Evolutionary conservation across 345 rosid genomes (phyloP), one percentile per base, ranked within the genome.

Genomic region (Clausena lansium): DNA sequence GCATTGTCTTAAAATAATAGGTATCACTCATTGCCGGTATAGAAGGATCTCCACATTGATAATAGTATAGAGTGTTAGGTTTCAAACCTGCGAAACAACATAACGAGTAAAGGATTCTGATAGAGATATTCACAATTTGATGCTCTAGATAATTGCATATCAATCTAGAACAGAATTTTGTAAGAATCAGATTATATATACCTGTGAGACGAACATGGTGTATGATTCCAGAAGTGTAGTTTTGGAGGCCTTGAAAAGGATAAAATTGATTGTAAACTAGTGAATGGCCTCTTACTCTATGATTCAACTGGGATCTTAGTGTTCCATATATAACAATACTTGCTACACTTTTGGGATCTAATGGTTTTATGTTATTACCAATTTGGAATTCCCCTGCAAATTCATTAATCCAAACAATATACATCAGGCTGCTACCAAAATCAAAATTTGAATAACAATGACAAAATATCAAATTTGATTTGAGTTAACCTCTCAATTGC

Each of bases 121-220:
- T 17, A 52, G 20, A 52, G 20, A 52, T 50, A 50, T 50, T 4
- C 22, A 52, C 17, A 45, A 45, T 45, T 45, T 45, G 50, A 45
- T 45, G 15, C 50, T 45, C 5, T 11, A 0, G 11, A 45, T 52
- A 52, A 17, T 5, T 52, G 20, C 22, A 2, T 17, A 52, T 52
- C 57, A 52, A 52, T 52, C 57, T 17, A 22, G 20, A 52, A 52
- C 22, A 52, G 7, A 17, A 52, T 52, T 17, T 4, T 52, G 8
- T 19, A 52, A 19, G 57, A 52, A 52, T 6, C 57, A 4, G 57
- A 52, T 52, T 45, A 13, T 1, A 45, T 10, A 50, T 86, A 92
- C 99, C 97, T 77, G 85, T 86, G 39, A 96, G 87, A 78, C 91
- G 91, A 82, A 90, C 99, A 70, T 96, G 99, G 86, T 96, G 98